A percentile compares a stretch with the other conserved stretches of the same genome.
Evolutionary conservation across 345 rosid genomes (phyloP).

Genomic region (Euphorbia peplus): DNA sequence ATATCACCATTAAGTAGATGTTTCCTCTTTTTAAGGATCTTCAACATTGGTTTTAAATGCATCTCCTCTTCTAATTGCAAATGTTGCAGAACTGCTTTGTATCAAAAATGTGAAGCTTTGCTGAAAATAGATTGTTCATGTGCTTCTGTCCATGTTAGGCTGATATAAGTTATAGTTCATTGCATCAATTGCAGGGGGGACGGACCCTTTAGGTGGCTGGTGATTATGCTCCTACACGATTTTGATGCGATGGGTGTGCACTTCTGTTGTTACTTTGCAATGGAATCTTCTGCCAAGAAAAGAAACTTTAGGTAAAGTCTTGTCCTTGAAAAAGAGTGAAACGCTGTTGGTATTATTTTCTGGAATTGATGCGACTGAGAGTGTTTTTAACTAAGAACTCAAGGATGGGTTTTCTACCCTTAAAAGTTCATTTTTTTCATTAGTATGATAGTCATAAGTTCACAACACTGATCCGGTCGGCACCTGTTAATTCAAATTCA

Average conservation of each 20-base stretch:
- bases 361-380: not conserved
- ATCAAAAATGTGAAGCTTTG: conserved; percentile 22
- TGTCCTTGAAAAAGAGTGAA: not conserved
- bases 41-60: conserved; percentile 2
- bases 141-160: conserved; percentile 17
- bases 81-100: conserved; percentile 16
- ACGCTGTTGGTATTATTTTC: not conserved
- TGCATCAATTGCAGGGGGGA: conserved; percentile 7
- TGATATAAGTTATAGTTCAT: conserved; percentile 8
- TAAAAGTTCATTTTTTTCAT: not conserved
- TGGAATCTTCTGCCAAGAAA: not conserved
- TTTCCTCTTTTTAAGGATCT: conserved; percentile 7
- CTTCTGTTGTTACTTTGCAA: not conserved
- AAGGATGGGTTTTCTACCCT: too few species aligned
- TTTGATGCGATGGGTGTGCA: conserved; percentile 9
- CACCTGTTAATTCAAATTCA: not conserved
- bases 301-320: not conserved
- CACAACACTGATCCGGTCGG: not conserved
- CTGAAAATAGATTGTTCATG: conserved; percentile 7
- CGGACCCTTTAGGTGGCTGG: conserved; percentile 15
- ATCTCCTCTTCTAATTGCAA: conserved; percentile 7
- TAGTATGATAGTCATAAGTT: not conserved
- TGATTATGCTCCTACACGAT: not conserved
- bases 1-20: conserved; percentile 86
- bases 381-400: too few species aligned